A percentile compares a stretch with the other conserved stretches of the same genome.
phyloP scores from a whole-genome alignment of 177 flowering plant species.

The Vitis hybrid region DNA sequence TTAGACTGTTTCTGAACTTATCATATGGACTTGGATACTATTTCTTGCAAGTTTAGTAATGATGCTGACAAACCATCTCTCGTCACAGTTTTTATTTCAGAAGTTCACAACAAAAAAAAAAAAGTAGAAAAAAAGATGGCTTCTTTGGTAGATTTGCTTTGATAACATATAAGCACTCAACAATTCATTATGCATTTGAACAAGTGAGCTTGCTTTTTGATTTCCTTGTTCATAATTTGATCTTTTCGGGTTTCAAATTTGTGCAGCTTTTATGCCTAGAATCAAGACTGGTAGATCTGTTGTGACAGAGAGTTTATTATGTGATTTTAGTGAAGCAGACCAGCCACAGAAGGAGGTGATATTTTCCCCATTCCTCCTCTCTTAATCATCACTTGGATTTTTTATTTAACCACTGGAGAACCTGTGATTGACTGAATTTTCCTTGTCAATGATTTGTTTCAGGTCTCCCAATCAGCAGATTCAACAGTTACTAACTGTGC shows the following conservation, averaged over 20 bases:
- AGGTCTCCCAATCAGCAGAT: conserved; percentile 37
- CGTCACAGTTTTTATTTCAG: no score
- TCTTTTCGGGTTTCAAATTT: not conserved
- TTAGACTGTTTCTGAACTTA: no score
- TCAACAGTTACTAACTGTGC: not conserved
- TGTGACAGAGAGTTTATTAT: conserved; percentile 41
- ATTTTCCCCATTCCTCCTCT: not conserved
- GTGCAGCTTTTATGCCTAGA: conserved; percentile 83
- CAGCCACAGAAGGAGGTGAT: conserved; percentile 41
- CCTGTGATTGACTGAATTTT: not conserved
- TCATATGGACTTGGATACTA: no score
- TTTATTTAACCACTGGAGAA: no score
- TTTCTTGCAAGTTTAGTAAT: no score
- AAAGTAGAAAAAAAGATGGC: no score
- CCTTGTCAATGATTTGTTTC: conserved; percentile 4
- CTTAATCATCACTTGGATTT: not conserved
- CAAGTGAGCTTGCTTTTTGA: not conserved
- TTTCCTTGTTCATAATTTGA: not conserved
- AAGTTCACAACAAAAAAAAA: no score
- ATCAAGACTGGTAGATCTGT: conserved; percentile 65
- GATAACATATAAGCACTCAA: no score
- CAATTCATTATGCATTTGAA: no score
- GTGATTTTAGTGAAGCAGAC: conserved; percentile 70
- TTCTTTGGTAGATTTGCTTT: no score
- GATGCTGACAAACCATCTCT: no score